Base-by-base conservation (phyloP, 148 eudicot genomes). In the Hydrangea macrophylla region DNA sequence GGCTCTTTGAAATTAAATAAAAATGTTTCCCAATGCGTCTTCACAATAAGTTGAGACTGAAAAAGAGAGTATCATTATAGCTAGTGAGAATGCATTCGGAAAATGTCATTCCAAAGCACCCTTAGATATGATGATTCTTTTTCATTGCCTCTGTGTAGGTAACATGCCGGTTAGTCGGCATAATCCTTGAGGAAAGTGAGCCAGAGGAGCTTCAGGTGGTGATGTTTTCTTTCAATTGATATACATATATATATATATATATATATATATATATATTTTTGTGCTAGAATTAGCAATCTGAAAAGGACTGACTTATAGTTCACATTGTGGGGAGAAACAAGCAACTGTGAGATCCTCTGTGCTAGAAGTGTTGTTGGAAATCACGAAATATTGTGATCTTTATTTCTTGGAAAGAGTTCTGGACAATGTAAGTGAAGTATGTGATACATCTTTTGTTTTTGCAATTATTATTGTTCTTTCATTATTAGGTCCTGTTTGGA, bases 141-240 rank as follows among this genome's bases (percentile, higher is more conserved):
- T 20, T 60, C 24, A 15, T 66, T 35, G 23, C 55, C 67, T 56
- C 11, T 30, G 26, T 74, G 35, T 62, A 92, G 98, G 97, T 91
- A 61, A 95, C 99, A 17, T 91, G 97, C 75, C 82, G 88, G 67
- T 82, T 95, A 77, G 85, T 85, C 74, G 99, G 93, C 67, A 90
- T 91, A 57, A 83, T 95, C 71, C 92, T 95, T 36, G 96, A 91
- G 81, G 97, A 95, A 86, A 91, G 81, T 63, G 85, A 64, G 72
- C 89, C 97, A 0, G 99, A 95, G 77, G 99, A 95, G 75, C 92
- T 95, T 67, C 99, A 91, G 97, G 99, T 91, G 58, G 57, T 73
- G 54, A 50, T 56, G 51, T 68, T 22, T 51, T 67, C 32, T 28
- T 48, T 23, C 13, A 15, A 42, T n/a, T n/a, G n/a, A n/a, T n/a